Conservation (phyloP, 139 green algal genomes). For the Chloropicon primus region DNA sequence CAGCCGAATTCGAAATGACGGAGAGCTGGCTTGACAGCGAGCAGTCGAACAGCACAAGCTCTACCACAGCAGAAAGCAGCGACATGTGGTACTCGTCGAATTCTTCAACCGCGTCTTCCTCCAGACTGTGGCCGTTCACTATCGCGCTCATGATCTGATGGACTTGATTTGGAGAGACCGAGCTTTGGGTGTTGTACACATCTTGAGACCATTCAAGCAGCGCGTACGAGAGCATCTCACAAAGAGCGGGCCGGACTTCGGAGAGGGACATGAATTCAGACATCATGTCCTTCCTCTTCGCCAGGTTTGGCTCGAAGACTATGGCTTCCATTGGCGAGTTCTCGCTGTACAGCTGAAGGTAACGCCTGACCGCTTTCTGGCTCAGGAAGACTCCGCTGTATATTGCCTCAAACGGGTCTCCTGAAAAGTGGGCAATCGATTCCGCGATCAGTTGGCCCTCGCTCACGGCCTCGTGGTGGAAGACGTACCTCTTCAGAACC, state of each 20-base stretch:
- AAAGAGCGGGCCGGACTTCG: background rate
- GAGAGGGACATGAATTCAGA: background rate
- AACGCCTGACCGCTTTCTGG: background rate
- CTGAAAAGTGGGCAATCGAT: background rate
- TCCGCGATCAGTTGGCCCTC: background rate
- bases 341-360: background rate
- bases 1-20: background rate
- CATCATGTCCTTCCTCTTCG: background rate
- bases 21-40: background rate
- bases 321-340: background rate
- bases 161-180: background rate
- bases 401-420: background rate
- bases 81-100: background rate
- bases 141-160: background rate
- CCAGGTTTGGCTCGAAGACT: background rate
- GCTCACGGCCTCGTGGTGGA: background rate
- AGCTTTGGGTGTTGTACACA: background rate
- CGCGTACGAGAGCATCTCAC: background rate
- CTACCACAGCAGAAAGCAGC: background rate
- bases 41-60: background rate
- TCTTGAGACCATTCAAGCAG: background rate
- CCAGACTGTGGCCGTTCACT: background rate
- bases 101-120: background rate
- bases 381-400: background rate
- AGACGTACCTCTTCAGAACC: background rate